phyloP scores from a whole-genome alignment of 768 basidiomycete genomes.

The Lactifluus volemus region DNA sequence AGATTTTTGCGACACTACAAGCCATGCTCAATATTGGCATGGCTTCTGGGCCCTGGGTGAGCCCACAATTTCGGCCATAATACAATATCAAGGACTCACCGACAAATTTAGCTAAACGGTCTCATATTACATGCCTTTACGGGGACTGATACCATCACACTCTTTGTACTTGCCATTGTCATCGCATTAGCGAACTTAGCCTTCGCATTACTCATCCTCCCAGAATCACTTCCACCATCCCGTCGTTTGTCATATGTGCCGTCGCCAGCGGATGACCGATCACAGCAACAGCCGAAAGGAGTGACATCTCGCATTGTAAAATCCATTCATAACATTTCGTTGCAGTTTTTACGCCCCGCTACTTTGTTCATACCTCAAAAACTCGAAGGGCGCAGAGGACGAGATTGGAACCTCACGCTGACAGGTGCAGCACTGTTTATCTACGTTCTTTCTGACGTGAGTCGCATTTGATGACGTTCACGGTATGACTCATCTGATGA shows the following conservation, averaged over 20 bases:
- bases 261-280: not conserved
- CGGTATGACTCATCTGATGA: not conserved
- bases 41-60: constrained; percentile 19
- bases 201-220: constrained; percentile 17
- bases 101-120: constrained; percentile 14
- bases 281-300: not conserved
- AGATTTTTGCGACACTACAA: constrained; percentile 20
- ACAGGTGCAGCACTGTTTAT: constrained; percentile 17
- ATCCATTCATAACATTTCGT: not conserved
- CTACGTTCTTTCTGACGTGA: constrained; percentile 17
- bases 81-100: not conserved
- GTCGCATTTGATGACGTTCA: not conserved
- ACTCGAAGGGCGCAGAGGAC: constrained; percentile 16
- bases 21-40: constrained; percentile 21
- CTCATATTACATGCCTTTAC: constrained; percentile 8
- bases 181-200: constrained; percentile 15
- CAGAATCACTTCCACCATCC: constrained; percentile 15
- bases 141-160: constrained; percentile 5
- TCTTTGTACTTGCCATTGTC: constrained; percentile 14
- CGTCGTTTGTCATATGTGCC: constrained; percentile 2
- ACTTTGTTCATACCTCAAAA: constrained; percentile 13
- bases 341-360: constrained; percentile 16
- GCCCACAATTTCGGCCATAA: not conserved
- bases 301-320: not conserved
- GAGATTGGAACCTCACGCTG: constrained; percentile 20